Evolutionary conservation across 2,329 filamentous ascomycete genomes (phyloP).

Genomic region (Monosporascus sp.): DNA sequence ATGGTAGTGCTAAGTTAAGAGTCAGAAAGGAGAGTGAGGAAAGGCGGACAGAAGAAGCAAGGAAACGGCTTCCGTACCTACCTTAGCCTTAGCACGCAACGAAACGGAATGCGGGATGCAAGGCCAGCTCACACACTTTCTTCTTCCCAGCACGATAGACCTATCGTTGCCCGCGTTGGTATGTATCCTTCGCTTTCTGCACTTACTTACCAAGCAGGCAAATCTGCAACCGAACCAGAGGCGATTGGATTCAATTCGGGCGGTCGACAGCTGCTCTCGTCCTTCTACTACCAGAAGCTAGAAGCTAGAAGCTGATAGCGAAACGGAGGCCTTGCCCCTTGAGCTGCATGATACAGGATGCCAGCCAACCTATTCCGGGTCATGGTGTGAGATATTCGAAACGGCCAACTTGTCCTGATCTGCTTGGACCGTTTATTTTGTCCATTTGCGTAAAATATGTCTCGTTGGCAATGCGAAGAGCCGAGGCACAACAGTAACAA

Average conservation of each 20-base stretch:
- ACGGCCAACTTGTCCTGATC: slow-evolving; percentile 10
- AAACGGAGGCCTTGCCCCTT: background rate
- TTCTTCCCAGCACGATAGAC: background rate
- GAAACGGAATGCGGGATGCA: background rate
- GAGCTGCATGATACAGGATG: background rate
- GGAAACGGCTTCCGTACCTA: slow-evolving; percentile 7
- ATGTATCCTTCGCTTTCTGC: background rate
- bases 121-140: slow-evolving; percentile 1
- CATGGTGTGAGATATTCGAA: background rate
- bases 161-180: background rate
- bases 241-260: background rate
- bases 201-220: background rate
- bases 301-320: background rate
- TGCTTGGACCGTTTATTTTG: slow-evolving; percentile 14
- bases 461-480: slow-evolving; percentile 15
- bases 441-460: slow-evolving; percentile 13
- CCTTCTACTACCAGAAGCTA: background rate
- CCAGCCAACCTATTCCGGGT: background rate
- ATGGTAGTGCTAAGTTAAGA: slow-evolving; percentile 2
- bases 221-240: background rate
- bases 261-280: background rate
- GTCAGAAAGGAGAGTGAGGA: slow-evolving; percentile 2
- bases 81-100: background rate
- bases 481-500: slow-evolving; percentile 8
- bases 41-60: slow-evolving; percentile 16